These are phyloP conservation scores for Microthlaspi erraticum DNA, from an alignment of 345 rosid species.

Conservation along the genomic window DNA sequence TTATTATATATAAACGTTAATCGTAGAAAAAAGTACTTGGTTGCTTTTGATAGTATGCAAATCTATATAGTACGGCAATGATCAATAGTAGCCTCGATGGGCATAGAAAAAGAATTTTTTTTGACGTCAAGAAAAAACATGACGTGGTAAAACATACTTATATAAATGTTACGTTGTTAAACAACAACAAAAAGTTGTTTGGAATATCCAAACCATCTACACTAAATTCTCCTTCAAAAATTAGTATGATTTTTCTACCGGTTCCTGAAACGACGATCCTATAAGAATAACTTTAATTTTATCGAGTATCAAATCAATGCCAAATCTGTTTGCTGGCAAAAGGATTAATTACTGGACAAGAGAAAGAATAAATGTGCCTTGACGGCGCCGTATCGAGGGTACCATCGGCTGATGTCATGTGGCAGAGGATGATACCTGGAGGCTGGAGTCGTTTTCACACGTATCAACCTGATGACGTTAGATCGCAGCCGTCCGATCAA, in stretches of 20 bases:
- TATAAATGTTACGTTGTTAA: no score
- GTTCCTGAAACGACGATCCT: no score
- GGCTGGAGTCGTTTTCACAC: conserved; percentile 25
- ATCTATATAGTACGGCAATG: neutral
- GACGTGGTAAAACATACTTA: no score
- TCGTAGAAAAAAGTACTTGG: neutral
- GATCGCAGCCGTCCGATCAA: conserved; percentile 36
- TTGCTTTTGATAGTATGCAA: neutral
- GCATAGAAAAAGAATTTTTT: neutral
- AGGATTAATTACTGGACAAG: neutral
- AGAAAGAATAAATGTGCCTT: conserved; percentile 2
- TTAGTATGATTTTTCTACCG: no score
- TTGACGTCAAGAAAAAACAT: neutral
- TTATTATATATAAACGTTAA: no score
- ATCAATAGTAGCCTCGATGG: neutral
- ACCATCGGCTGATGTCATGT: conserved; percentile 45
- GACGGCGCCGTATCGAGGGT: conserved; percentile 44
- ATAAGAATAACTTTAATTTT: no score
- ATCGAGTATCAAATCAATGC: conserved; percentile 6
- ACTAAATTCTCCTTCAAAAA: no score
- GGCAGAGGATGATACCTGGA: conserved; percentile 42
- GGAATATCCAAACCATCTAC: no score
- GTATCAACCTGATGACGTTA: conserved; percentile 5
- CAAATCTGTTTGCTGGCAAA: conserved; percentile 5
- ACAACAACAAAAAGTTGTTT: no score